phyloP scores from a whole-genome alignment of 257 asterid species.

The Avicennia marina region DNA sequence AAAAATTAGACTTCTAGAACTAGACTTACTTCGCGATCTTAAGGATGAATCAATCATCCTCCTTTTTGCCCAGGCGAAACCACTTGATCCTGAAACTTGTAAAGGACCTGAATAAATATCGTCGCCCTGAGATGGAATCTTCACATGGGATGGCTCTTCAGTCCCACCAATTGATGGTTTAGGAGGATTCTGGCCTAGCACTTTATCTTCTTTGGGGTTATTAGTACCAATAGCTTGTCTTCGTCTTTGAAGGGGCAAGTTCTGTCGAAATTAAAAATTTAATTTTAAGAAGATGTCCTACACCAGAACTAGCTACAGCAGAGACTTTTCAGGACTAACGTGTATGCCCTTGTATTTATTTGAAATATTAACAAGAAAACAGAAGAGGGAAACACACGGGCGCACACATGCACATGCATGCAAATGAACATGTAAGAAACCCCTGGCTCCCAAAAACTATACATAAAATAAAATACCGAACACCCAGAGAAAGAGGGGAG shows the following conservation, averaged over 20 bases:
- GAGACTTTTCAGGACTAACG: background rate
- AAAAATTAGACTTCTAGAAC: conserved; percentile 79
- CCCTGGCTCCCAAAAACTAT: no score
- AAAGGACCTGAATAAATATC: conserved; percentile 71
- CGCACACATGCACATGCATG: no score
- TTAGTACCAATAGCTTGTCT: conserved; percentile 24
- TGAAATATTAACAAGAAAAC: conserved; percentile 1
- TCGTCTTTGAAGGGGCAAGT: conserved; percentile 48
- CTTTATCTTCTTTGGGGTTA: conserved; percentile 36
- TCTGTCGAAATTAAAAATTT: conserved; percentile 34
- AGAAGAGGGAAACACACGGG: background rate
- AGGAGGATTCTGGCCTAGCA: conserved; percentile 33
- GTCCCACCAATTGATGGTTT: conserved; percentile 31
- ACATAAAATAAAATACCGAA: background rate
- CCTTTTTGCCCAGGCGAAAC: conserved; percentile 92
- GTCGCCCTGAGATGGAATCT: conserved; percentile 84
- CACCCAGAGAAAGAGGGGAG: background rate
- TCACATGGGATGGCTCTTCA: conserved; percentile 64
- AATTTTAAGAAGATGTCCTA: background rate
- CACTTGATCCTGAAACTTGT: conserved; percentile 89
- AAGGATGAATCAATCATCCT: conserved; percentile 55
- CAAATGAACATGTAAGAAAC: background rate
- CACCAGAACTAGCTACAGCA: background rate
- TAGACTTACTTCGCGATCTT: conserved; percentile 74
- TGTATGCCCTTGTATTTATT: background rate